Evolutionary conservation across 768 basidiomycete genomes (phyloP).

Genomic region (Boletus pseudo-olivaceus): DNA sequence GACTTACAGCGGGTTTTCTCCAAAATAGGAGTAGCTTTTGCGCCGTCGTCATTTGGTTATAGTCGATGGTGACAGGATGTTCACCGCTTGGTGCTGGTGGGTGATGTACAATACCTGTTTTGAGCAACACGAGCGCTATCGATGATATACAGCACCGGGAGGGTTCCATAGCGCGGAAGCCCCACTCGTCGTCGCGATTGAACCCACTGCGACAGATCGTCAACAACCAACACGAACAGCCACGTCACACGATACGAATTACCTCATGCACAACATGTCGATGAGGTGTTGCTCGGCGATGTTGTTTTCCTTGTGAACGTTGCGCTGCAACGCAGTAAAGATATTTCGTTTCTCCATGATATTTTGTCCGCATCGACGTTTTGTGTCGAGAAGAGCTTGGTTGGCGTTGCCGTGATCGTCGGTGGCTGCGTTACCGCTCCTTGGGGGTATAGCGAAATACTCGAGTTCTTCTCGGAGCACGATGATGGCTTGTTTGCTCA

Average conservation of each 20-base stretch:
- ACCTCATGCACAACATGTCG: conserved; percentile 99
- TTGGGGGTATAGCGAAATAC: conserved; percentile 94
- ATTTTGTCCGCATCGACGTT: conserved; percentile 81
- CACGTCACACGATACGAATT: conserved; percentile 14
- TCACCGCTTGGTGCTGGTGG: conserved; percentile 49
- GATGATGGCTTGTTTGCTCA: conserved; percentile 96
- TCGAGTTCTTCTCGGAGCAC: conserved; percentile 97
- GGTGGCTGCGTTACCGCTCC: conserved; percentile 55
- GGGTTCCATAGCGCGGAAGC: conserved; percentile 93
- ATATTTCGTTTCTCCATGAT: conserved; percentile 89
- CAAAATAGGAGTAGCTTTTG: conserved; percentile 97
- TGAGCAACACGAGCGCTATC: conserved; percentile 94
- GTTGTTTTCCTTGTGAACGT: conserved; percentile 99
- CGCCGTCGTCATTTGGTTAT: conserved; percentile 92
- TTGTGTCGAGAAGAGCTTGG: conserved; percentile 70
- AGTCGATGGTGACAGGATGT: conserved; percentile 78
- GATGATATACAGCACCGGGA: conserved; percentile 97
- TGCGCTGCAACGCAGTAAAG: conserved; percentile 96
- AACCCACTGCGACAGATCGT: conserved; percentile 60
- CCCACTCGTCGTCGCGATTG: conserved; percentile 97
- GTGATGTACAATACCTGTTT: conserved; percentile 90
- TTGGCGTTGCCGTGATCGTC: conserved; percentile 82
- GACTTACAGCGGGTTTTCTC: conserved; percentile 97
- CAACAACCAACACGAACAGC: conserved; percentile 5
- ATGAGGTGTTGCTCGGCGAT: conserved; percentile 98